phyloP scores from a whole-genome alignment of 495 filamentous ascomycete genomes.

The Hypoxylon trugodes region DNA sequence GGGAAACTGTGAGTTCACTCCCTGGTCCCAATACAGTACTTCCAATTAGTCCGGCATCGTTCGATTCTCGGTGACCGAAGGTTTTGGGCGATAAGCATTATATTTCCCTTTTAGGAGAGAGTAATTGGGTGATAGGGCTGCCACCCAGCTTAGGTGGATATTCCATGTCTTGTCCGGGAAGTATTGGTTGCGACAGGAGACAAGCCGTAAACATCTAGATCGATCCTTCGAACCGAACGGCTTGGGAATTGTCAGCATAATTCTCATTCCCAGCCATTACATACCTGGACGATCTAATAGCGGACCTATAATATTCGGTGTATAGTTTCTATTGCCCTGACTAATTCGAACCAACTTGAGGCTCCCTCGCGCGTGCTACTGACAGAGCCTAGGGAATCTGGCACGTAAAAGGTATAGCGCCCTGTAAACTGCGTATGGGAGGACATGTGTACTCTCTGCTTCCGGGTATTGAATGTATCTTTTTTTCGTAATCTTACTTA shows the following conservation, averaged over 20 bases:
- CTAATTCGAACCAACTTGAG: conserved; percentile 26
- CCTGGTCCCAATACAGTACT: conserved; percentile 30
- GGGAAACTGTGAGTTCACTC: conserved; percentile 29
- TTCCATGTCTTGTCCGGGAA: conserved; percentile 40
- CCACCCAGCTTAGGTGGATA: conserved; percentile 38
- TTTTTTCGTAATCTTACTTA: conserved; percentile 43
- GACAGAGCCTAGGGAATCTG: conserved; percentile 16
- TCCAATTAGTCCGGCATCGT: conserved; percentile 39
- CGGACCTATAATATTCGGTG: conserved; percentile 16
- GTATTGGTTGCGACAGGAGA: conserved; percentile 10
- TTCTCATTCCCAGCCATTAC: conserved; percentile 6
- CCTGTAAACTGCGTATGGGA: conserved; percentile 25
- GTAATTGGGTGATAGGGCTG: conserved; percentile 46
- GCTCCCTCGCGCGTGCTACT: conserved; percentile 23
- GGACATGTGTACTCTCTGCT: conserved; percentile 18
- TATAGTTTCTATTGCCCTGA: conserved; percentile 19
- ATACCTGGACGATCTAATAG: conserved; percentile 14
- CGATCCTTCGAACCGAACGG: conserved; percentile 20
- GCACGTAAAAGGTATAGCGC: conserved; percentile 32
- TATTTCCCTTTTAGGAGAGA: conserved; percentile 47
- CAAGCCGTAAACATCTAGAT: conserved; percentile 24
- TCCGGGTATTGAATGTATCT: conserved; percentile 34
- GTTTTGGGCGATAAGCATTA: conserved; percentile 50
- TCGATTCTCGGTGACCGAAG: conserved; percentile 55
- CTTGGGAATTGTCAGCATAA: conserved; percentile 1